Base-by-base conservation (phyloP, 768 basidiomycete genomes). In the Paxillus ammoniavirescens region DNA sequence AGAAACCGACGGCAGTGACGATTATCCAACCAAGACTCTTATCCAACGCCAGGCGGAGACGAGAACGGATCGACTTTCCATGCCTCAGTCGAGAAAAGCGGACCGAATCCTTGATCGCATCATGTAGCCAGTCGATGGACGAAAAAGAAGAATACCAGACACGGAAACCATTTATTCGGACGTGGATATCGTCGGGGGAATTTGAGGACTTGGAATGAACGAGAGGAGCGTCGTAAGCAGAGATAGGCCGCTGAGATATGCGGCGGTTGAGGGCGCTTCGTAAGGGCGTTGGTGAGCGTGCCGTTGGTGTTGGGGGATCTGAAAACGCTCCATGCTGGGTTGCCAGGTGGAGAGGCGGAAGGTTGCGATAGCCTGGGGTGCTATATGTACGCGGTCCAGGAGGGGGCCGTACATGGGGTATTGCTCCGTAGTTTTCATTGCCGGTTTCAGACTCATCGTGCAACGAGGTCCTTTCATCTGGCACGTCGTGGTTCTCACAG, bases 61-160 rank as follows among this genome's bases (percentile, higher is more conserved):
- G 81, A 1, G 90, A 86, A 17, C 89, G 82, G 33, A 85, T 15
- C 1, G 93, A 91, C 61, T 82, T 86, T 52, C 84, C 81, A 46
- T 74, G 79, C 55, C 91, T 77, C 15, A 96, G 76, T 47, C 82
- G 79, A 33, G 87, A 81, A 58, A 89, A 87, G 28, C 94, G 88
- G 8, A 82, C 81, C 0, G 93, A 92, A 65, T 96, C 93, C 70
- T 97, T 95, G 75, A 98, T 92, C 38, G 91, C 82, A 73, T 98
- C 96, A 63, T 98, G 96, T 50, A 98, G 76, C 96, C 95, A 98
- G 70, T 98, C 94, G 52, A 96, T 88, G 17, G 90, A 93, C 0
- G 91, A 86, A 73, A 86, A 96, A 3, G 89, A 91, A 10, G 88
- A 85, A 69, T 93, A 93, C 91, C 70, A 71, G 33, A 93, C 91